Conservation (phyloP, 805 yeast species). For the Metschnikowia aberdeeniae region DNA sequence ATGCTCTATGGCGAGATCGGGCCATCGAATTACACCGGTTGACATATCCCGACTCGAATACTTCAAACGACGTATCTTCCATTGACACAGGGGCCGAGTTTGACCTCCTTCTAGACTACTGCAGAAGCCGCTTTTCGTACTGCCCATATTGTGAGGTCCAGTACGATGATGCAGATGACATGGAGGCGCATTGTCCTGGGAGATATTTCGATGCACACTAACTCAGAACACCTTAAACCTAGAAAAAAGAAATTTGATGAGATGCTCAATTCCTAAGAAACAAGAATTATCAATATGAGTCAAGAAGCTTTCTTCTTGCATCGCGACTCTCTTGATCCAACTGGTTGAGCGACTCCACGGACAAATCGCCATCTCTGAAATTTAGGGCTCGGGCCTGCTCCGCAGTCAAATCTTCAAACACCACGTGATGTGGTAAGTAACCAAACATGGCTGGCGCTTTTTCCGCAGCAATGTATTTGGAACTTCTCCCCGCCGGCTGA, state of each 20-base stretch:
- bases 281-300: not conserved
- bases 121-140: slow-evolving; percentile 10
- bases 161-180: slow-evolving; percentile 8
- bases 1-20: slow-evolving; percentile 41
- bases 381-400: slow-evolving; percentile 12
- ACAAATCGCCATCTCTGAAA: slow-evolving; percentile 15
- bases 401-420: slow-evolving; percentile 18
- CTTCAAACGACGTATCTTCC: not conserved
- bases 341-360: slow-evolving; percentile 19
- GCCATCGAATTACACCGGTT: slow-evolving; percentile 5
- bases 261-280: too few relatives aligned
- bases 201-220: slow-evolving; percentile 2
- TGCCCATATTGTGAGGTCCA: slow-evolving; percentile 15
- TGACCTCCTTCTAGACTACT: slow-evolving; percentile 3
- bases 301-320: slow-evolving; percentile 4
- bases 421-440: slow-evolving; percentile 12
- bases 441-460: slow-evolving; percentile 22
- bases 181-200: slow-evolving; percentile 16
- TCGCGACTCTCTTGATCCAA: slow-evolving; percentile 5
- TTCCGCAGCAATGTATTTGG: slow-evolving; percentile 14
- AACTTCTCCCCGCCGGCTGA: slow-evolving; percentile 8
- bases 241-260: too few relatives aligned
- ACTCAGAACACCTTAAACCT: too few relatives aligned
- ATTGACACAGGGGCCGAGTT: not conserved
- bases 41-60: not conserved